Evolutionary conservation across 768 basidiomycete species (phyloP), one percentile per base, ranked within the genome.

Genomic region (Leucosporidium yakuticum): DNA sequence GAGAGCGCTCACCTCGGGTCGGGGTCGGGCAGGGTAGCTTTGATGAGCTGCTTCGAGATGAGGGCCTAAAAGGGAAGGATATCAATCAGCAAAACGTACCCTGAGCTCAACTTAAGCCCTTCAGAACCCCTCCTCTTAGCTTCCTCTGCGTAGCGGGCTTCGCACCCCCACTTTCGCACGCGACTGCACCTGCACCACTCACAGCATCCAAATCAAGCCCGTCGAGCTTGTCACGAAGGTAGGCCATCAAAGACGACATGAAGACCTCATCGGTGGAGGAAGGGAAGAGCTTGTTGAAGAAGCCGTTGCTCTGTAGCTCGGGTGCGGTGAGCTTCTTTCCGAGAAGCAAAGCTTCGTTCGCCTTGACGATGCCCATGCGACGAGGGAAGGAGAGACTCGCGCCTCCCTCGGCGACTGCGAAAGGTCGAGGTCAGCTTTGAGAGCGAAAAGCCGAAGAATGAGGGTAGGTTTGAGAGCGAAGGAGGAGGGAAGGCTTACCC

Each of bases 311-410:
- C 7, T 84, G 78, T 0, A 89, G 79, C 51, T 87, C 85, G 69
- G 84, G 80, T 0, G 85, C 84, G 1, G 76, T 79, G 69, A 87
- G 83, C 78, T 85, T 88, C 78, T 85, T 85, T 54, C 87, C 88
- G 79, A 85, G 85, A 17, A 89, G 78, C 4, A 89, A 81, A 1
- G 85, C 86, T 67, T 89, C 88, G 60, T 88, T 88, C 32, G 88
- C 87, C 71, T 83, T 84, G 20, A 83, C 83, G 20, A 56, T 51
- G 86, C 88, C 71, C 68, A 73, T 85, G 75, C 84, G 79, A 69
- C 87, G 87, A 34, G 85, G 81, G 70, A 89, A 88, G 65, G 79
- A 85, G 36, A 85, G 86, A 63, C 87, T 88, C 6, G 87, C 83
- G 12, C 87, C 87, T 7, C 84, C 87, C 74, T 89, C 88, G 32